Evolutionary conservation across 164 flowering plant species (phyloP).

Genomic region (Piper longum): DNA sequence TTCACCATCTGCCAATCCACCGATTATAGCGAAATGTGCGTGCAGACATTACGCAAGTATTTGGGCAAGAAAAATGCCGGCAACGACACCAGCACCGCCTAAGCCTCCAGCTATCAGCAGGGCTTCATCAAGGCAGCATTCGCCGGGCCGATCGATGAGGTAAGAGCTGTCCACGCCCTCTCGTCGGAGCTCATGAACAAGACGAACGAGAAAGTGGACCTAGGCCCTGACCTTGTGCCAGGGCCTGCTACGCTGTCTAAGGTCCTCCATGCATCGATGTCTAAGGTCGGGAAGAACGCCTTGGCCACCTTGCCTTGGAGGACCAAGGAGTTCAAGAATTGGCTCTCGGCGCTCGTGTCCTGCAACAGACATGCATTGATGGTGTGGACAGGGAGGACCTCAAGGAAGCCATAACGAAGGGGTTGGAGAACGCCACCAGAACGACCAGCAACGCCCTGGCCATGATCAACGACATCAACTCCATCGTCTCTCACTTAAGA

Average conservation of each 20-base stretch:
- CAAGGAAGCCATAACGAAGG: conserved; percentile 16
- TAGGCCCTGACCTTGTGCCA: conserved; percentile 36
- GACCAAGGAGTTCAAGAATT: conserved; percentile 25
- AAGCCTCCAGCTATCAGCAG: conserved; percentile 16
- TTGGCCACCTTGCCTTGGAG: conserved; percentile 19
- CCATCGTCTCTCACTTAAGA: conserved; percentile 12
- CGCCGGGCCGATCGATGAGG: conserved; percentile 17
- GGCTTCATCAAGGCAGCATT: conserved; percentile 27
- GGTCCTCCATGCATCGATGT: conserved; percentile 26
- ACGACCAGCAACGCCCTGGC: conserved; percentile 39
- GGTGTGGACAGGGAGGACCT: conserved; percentile 22
- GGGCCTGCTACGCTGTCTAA: conserved; percentile 25
- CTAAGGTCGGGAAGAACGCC: conserved; percentile 18
- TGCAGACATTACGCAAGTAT: conserved; percentile 13
- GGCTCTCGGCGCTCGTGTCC: conserved; percentile 41
- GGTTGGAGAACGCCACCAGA: conserved; percentile 22
- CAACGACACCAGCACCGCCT: too few species aligned
- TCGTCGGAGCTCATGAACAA: conserved; percentile 6
- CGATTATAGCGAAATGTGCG: conserved; percentile 30
- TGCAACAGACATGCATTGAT: conserved; percentile 43
- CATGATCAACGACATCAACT: conserved; percentile 22
- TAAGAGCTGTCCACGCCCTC: conserved; percentile 9
- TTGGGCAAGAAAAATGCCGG: conserved; percentile 9
- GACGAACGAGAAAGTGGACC: conserved; percentile 6
- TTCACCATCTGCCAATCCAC: conserved; percentile 27